Evolutionary conservation across 2,329 filamentous ascomycete species (phyloP), one percentile per base, ranked within the genome.

Genomic region (Xylariales sp.): DNA sequence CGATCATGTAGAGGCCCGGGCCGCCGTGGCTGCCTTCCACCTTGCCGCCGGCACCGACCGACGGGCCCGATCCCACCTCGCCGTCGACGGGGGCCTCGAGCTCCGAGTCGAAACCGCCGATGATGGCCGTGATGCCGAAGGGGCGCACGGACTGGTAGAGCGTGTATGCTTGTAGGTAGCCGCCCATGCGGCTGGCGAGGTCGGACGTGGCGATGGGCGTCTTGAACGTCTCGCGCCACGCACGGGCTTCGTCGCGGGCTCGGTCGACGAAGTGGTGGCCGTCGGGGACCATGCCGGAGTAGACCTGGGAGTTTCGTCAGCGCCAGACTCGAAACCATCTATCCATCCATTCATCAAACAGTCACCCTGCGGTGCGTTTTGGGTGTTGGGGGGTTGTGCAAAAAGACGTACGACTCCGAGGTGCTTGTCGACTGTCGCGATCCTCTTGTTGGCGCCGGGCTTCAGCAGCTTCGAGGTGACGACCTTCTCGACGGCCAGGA

Each of bases 1-100:
- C 96, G 75, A 99, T 95, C 96, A 99, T 99, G 87, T 97, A 99
- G 69, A 99, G 88, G 71, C 90, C 94, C 28, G 96, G 96, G 1
- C 95, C 96, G 74, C 96, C 96, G 79, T 94, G 90, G 80, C 89
- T 90, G 76, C 89, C 89, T 34, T 80, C 82, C 50, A 90, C 87
- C 83, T 96, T 97, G 77, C 95, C 95, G 71, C 95, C 95, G 30
- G 93, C 89, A 66, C 95, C 95, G 65, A 87, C 87, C 50, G 84
- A 84, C 56, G 95, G 95, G 28, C 95, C 95, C 46, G 82, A 86
- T 71, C 95, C 95, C 43, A 97, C 95, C 81, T 97, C 91, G 71
- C 93, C 95, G 79, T 97, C 95, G 53, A 98, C 94, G 57, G 90
- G 90, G 52, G 91, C 83, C 79, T 97, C 94, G 50, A 89, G 87